These are phyloP conservation scores for Pleurotus cornucopiae DNA, from an alignment of 768 basidiomycete species.

Conservation along the genomic window DNA sequence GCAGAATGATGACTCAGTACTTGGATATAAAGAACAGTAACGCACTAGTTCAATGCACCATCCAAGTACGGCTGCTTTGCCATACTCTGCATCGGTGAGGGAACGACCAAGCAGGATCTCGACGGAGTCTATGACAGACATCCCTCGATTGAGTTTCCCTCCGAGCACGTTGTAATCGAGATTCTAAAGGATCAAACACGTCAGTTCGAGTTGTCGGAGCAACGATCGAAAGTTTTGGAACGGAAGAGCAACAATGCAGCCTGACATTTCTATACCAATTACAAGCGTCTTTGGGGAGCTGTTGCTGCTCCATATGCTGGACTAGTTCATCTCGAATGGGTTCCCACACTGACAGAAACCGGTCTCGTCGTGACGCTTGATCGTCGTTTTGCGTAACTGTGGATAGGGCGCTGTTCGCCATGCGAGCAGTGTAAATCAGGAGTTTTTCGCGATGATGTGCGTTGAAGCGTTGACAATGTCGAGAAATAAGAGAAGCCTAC, in stretches of 20 bases:
- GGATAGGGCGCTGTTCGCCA: too few relatives aligned
- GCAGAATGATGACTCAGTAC: not conserved
- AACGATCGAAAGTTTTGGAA: not conserved
- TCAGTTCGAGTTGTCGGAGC: not conserved
- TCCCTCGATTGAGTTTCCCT: slow-evolving; percentile 91
- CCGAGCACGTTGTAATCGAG: slow-evolving; percentile 91
- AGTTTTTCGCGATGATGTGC: too few relatives aligned
- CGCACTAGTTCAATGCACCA: slow-evolving; percentile 94
- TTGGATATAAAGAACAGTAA: not conserved
- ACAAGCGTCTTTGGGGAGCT: slow-evolving; percentile 80
- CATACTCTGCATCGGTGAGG: slow-evolving; percentile 79
- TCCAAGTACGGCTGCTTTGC: slow-evolving; percentile 81
- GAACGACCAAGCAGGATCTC: slow-evolving; percentile 74
- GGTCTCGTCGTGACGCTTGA: slow-evolving; percentile 44
- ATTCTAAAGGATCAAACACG: slow-evolving; percentile 42
- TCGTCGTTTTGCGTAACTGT: slow-evolving; percentile 2
- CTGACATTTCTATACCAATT: slow-evolving; percentile 82
- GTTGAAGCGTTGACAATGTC: too few relatives aligned
- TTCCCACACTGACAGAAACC: slow-evolving; percentile 72
- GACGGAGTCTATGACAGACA: slow-evolving; percentile 89
- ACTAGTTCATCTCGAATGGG: slow-evolving; percentile 76
- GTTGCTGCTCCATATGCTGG: slow-evolving; percentile 61
- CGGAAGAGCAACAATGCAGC: not conserved
- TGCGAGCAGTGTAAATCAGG: too few relatives aligned
- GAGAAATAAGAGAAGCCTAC: too few relatives aligned